Base-by-base conservation (phyloP, 2,329 filamentous ascomycete genomes). In the Phyllosticta citribraziliensis region DNA sequence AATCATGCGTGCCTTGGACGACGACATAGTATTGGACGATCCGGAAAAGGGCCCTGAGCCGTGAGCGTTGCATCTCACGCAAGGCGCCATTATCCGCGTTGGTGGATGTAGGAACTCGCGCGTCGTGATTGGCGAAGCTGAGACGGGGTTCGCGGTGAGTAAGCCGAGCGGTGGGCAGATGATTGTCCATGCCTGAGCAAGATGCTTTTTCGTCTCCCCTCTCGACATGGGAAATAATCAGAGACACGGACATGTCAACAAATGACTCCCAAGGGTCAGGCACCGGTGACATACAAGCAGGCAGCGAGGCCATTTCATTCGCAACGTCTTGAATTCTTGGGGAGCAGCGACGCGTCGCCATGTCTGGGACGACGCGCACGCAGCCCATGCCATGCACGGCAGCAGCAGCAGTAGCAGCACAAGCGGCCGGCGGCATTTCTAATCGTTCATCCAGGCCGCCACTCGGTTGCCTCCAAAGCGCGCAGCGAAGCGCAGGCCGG, bases 391-490 rank as follows among this genome's bases (percentile, higher is more conserved):
- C 52, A 60, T 60, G 54, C 47, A 35, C 52, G 17, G 19, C 35
- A 19, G 24, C 51, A 9, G 57, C 30, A 52, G 53, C 27, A 47
- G 52, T 33, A 27, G 57, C 33, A 53, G 57, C 57, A 52, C 51
- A 30, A 61, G 52, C 20, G 56, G 54, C 52, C 11, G 20, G 27
- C 20, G 19, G 24, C 25, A 52, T 57, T 60, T 40, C 33, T 40
- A 96, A 63, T 88, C 87, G 55, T 84, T 87, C 84, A 97, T 87
- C 94, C 93, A 97, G 58, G 91, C 84, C 5, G 90, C 84, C 47
- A 95, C 89, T 70, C 92, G 84, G 70, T 87, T 87, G 20, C 88
- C 89, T 22, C 93, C 94, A 71, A 96, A 94, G 2, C 85, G 86
- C 52, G 91, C 90, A 62, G 91, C 91, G 66, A 96, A 84, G 63